Base-by-base conservation (phyloP, 2,329 filamentous ascomycete species). In the Teratosphaeria zuluensis region DNA sequence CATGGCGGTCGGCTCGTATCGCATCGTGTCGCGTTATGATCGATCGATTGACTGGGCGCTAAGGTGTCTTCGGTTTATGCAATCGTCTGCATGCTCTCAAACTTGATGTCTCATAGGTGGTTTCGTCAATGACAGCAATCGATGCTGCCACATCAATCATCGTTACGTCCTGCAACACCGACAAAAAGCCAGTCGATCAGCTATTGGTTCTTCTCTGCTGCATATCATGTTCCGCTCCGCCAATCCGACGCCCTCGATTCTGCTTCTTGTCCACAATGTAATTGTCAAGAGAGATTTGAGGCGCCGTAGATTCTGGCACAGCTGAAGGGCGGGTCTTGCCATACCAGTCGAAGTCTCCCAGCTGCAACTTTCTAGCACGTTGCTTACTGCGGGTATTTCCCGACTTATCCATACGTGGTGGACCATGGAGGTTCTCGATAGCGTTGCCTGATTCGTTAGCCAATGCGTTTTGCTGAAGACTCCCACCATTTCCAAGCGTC, bases 311-410 rank as follows among this genome's bases (percentile, higher is more conserved):
- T 60, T 65, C 59, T 48, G 59, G 57, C 58, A 57, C 58, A 55
- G 64, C 59, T 53, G 59, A 56, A 58, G 56, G 28, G 56, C 56
- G 38, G 16, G 58, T 58, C 11, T 61, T 58, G 59, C 59, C 67
- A 78, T 92, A 96, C 94, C 94, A 99, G 75, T 99, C 92, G 73
- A 99, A 90, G 75, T 99, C 94, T 75, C 90, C 96, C 60, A 97
- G 83, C 73, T 97, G 92, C 61, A 99, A 80, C 75, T 95, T 95
- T 69, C 94, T 85, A 59, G 89, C 86, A 63, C 92, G 87, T 73
- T 96, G 91, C 60, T 87, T 86, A 69, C 82, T 84, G 58, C 88
- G 86, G 65, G 87, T 87, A 65, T 77, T 78, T 60, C 81, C 81
- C 51, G 81, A 78, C 68, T 83, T 85, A 66, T 85, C 82, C 56